Conservation (phyloP, 345 rosid species). For the Geranium brycei region DNA sequence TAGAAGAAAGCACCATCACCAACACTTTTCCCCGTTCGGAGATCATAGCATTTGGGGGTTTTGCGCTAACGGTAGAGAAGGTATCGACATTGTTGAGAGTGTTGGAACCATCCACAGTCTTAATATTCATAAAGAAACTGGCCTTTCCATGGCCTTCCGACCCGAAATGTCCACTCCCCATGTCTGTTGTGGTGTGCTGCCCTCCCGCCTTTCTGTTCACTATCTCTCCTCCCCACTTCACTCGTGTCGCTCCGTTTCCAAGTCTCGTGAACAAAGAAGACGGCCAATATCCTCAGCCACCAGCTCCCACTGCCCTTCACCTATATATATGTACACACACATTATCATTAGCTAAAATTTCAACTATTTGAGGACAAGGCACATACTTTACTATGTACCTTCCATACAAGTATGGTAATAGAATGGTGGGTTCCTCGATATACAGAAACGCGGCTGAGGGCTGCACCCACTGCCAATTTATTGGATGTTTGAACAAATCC, state of each 20-base stretch:
- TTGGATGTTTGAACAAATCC: constrained; percentile 19
- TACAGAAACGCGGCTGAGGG: constrained; percentile 7
- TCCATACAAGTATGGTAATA: background rate
- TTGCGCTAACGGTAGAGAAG: no score
- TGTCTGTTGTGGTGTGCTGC: constrained; percentile 9
- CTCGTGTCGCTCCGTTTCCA: background rate
- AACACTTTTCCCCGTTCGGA: no score
- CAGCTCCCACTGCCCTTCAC: constrained; percentile 5
- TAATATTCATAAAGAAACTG: background rate
- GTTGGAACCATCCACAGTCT: background rate
- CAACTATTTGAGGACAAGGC: no score
- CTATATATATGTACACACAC: background rate
- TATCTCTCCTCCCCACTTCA: constrained; percentile 5
- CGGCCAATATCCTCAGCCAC: constrained; percentile 11
- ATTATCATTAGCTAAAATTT: no score
- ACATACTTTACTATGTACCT: constrained; percentile 2
- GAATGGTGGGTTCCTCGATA: constrained; percentile 9
- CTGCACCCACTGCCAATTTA: constrained; percentile 3
- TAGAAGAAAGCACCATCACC: no score
- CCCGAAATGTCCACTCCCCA: constrained; percentile 13
- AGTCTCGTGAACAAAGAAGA: background rate
- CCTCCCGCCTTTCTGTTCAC: background rate
- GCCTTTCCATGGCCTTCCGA: constrained; percentile 5
- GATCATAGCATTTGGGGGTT: no score
- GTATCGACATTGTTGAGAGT: background rate